Conservation (phyloP, 805 yeast species). For the Monosporozyma solicola region DNA sequence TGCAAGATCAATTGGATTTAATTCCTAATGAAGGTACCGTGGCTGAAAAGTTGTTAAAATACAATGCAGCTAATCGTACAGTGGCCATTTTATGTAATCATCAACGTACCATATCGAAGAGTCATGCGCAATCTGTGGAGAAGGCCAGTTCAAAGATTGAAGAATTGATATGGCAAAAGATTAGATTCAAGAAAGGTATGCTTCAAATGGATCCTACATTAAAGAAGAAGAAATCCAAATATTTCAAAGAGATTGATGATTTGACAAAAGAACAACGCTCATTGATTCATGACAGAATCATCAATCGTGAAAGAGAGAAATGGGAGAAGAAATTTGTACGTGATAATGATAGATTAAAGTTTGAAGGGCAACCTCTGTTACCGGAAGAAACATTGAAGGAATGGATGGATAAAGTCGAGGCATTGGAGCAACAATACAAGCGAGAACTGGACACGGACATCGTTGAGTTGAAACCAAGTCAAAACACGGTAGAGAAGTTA, state of each 20-base stretch:
- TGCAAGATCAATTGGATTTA: conserved; percentile 87
- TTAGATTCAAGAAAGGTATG: conserved; percentile 63
- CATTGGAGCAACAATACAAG: conserved; percentile 40
- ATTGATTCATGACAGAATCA: conserved; percentile 47
- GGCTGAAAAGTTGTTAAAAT: conserved; percentile 76
- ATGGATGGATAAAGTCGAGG: conserved; percentile 48
- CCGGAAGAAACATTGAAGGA: conserved; percentile 50
- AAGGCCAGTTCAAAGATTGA: conserved; percentile 68
- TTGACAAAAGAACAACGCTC: conserved; percentile 56
- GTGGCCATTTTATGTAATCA: conserved; percentile 96
- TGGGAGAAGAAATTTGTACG: conserved; percentile 54
- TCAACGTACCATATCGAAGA: conserved; percentile 84
- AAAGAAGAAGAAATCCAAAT: conserved; percentile 43
- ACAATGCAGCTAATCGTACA: conserved; percentile 90
- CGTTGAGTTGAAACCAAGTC: conserved; percentile 46
- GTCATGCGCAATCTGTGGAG: conserved; percentile 71
- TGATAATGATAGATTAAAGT: conserved; percentile 66
- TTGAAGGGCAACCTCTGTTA: conserved; percentile 45
- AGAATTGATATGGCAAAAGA: conserved; percentile 80
- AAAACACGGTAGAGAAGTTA: conserved; percentile 54
- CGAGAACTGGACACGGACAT: conserved; percentile 52
- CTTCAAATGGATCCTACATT: conserved; percentile 49
- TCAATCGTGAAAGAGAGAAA: conserved; percentile 60
- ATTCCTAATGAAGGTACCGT: conserved; percentile 83
- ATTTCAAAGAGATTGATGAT: conserved; percentile 60